Percentiles rank a stretch among this genome's conserved stretches.
Evolutionary conservation across 2,329 filamentous ascomycete genomes (phyloP).

Genomic region (Emmonsiellopsis sp.): DNA sequence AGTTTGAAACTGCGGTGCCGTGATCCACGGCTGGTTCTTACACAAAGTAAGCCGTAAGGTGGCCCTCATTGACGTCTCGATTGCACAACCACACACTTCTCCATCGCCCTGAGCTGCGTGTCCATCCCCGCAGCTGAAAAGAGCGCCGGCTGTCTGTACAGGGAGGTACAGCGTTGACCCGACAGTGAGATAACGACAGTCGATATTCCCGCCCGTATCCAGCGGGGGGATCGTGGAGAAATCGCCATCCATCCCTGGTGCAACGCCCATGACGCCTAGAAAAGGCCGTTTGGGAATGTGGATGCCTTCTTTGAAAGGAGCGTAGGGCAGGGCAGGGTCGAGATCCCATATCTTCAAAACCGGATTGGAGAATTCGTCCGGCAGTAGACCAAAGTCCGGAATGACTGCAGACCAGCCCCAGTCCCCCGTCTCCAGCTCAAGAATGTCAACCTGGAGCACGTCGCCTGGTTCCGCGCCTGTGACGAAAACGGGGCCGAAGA

Average conservation of each 20-base stretch:
- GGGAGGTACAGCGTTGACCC: slow-evolving; percentile 43
- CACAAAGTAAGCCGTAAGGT: slow-evolving; percentile 41
- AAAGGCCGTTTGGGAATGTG: slow-evolving; percentile 44
- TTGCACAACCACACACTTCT: slow-evolving; percentile 48
- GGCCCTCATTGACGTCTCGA: slow-evolving; percentile 46
- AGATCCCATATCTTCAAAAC: slow-evolving; percentile 44
- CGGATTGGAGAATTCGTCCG: slow-evolving; percentile 39
- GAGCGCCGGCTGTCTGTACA: slow-evolving; percentile 40
- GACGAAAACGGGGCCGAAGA: slow-evolving; percentile 43
- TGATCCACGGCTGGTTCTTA: slow-evolving; percentile 39
- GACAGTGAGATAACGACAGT: slow-evolving; percentile 42
- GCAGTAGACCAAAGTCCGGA: slow-evolving; percentile 42
- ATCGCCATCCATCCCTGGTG: slow-evolving; percentile 37
- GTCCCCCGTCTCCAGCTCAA: slow-evolving; percentile 35
- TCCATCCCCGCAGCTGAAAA: slow-evolving; percentile 48
- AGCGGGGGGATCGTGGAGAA: slow-evolving; percentile 44
- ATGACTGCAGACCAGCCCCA: slow-evolving; percentile 49
- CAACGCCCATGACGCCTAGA: slow-evolving; percentile 45
- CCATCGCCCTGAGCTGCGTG: slow-evolving; percentile 49
- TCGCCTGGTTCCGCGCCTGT: slow-evolving; percentile 44
- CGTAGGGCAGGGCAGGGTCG: slow-evolving; percentile 28
- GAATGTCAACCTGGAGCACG: slow-evolving; percentile 43
- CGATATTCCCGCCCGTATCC: slow-evolving; percentile 47
- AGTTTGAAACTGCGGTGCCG: slow-evolving; percentile 42
- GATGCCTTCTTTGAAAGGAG: slow-evolving; percentile 41